Evolutionary conservation across 2,329 filamentous ascomycete species (phyloP), one percentile per base, ranked within the genome.

Genomic region (Aspergillus sp.): DNA sequence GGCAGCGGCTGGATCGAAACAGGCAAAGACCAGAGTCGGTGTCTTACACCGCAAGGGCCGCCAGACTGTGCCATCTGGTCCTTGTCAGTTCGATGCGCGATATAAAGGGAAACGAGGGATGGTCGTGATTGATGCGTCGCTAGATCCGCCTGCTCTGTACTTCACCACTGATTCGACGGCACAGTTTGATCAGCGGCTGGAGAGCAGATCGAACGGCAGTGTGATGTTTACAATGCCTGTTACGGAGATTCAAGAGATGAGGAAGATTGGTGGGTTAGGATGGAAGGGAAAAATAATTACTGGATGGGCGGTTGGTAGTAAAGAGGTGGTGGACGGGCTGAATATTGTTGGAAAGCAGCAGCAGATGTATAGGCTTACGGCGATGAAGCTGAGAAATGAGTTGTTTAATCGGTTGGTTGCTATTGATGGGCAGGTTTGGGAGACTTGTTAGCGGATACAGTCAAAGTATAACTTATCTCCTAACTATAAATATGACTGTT

Each of bases 391-490:
- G 57, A 67, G 88, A 33, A 86, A 93, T 54, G 85, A 91, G 67
- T 61, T 94, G 34, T 93, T 93, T 59, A 93, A 93, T 67, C 79
- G 88, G 11, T 61, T 91, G 43, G 69, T 90, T 45, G 80, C 85
- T 2, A 86, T 91, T 67, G 86, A 86, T 1, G 77, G 77, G 10
- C 87, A 93, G 74, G 89, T 89, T 73, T 93, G 88, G 88, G 86
- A 89, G 70, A 77, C 78, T 43, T 88, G 81, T 82, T 91, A 42
- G 57, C 29, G 31, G 32, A 43, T 12, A 6, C 13, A 36, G 27
- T 8, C 11, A 38, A 40, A 36, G 27, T 19, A 39, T 35, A 34
- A 7, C 4, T 44, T 19, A 19, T 19, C 19, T 19, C 19, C 19
- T 19, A 19, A 19, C 19, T 19, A 19, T 4, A 19, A 19, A 19